These are phyloP conservation scores for Lactifluus rugatus DNA, from an alignment of 768 basidiomycete species.

Conservation along the genomic window DNA sequence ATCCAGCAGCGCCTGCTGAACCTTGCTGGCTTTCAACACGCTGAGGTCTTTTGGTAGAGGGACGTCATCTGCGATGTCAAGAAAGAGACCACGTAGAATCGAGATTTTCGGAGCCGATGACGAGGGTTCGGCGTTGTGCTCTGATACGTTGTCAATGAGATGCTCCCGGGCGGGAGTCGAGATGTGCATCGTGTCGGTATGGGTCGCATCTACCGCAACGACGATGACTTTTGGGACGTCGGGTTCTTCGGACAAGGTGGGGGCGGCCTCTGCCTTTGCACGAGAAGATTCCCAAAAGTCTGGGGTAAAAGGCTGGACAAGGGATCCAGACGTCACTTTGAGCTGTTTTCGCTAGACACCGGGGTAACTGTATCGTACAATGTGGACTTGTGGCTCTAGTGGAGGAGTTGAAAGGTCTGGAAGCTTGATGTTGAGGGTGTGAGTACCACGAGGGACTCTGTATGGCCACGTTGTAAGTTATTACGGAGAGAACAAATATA, in stretches of 20 bases:
- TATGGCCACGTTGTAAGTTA: no score
- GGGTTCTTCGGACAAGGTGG: slow-evolving; percentile 22
- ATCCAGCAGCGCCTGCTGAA: slow-evolving; percentile 5
- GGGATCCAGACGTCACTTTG: slow-evolving; percentile 5
- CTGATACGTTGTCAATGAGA: slow-evolving; percentile 5
- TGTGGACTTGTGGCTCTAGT: slow-evolving; percentile 39
- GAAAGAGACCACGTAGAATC: slow-evolving; percentile 23
- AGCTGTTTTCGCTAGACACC: slow-evolving; percentile 7
- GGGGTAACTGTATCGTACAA: slow-evolving; percentile 37
- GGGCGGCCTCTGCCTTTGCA: slow-evolving; percentile 25
- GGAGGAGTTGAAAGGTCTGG: slow-evolving; percentile 44
- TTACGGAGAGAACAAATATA: no score
- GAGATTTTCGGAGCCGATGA: not conserved
- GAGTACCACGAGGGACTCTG: no score
- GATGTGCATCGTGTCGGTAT: slow-evolving; percentile 38
- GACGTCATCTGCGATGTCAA: slow-evolving; percentile 31
- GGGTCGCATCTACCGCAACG: slow-evolving; percentile 38
- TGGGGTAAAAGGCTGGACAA: slow-evolving; percentile 43
- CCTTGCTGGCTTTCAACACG: not conserved
- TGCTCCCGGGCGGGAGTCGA: slow-evolving; percentile 25
- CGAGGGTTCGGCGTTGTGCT: slow-evolving; percentile 6
- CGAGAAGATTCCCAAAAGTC: slow-evolving; percentile 51
- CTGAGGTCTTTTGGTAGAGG: slow-evolving; percentile 25
- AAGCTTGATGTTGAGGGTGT: slow-evolving; percentile 35
- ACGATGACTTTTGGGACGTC: slow-evolving; percentile 41